Conservation (phyloP, 139 green algal species). For the Bryopsis sp. region DNA sequence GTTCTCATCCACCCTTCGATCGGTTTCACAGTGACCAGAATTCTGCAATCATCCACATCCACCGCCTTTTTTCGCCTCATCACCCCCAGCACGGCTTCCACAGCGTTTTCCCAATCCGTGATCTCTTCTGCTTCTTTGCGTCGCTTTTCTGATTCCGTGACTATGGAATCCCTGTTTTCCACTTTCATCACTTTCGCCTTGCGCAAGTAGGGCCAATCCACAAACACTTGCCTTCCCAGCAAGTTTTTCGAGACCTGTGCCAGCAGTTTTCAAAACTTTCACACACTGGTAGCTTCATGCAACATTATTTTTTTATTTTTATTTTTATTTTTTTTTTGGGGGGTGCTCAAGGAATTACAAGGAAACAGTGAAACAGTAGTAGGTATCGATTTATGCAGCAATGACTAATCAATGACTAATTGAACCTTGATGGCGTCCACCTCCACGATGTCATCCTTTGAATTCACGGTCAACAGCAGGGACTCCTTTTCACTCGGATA, state of each 20-base stretch:
- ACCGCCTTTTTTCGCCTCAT: background rate
- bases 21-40: slow-evolving; percentile 12
- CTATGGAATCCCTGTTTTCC: background rate
- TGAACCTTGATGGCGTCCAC: too few relatives aligned
- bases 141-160: background rate
- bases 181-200: background rate
- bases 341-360: background rate
- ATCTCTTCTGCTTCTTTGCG: background rate
- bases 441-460: too few relatives aligned
- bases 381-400: too few relatives aligned
- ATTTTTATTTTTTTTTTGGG: too few relatives aligned
- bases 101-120: background rate
- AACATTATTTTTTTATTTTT: too few relatives aligned
- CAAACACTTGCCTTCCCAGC: background rate
- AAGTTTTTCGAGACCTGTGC: too few relatives aligned
- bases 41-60: background rate
- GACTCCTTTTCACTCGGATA: slow-evolving; percentile 2
- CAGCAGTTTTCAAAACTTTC: too few relatives aligned
- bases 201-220: slow-evolving; percentile 4
- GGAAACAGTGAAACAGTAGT: background rate
- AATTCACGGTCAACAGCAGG: background rate
- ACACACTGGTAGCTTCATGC: too few relatives aligned
- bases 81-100: background rate
- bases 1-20: background rate
- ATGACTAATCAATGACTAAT: too few relatives aligned